Evolutionary conservation across 202 grass and related monocot species (phyloP), one percentile per base, ranked within the genome.

Genomic region (Zoysia matrella): DNA sequence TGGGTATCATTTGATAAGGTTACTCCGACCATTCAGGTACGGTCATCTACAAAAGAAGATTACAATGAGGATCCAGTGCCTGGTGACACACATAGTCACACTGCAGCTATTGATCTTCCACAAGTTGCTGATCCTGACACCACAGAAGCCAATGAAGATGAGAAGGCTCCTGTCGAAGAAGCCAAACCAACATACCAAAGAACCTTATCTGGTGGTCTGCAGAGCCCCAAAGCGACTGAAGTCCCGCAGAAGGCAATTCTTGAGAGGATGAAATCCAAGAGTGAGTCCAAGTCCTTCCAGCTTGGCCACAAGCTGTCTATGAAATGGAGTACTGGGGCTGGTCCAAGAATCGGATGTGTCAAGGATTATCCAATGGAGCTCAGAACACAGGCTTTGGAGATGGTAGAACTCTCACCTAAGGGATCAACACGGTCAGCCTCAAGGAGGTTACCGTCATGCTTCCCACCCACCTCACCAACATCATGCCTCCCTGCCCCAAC

Each of bases 261-360:
- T 8, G 90, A 99, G 81, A 95, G 93, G 85, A 80, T 95, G 13
- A 84, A 92, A 68, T 95, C 96, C 1, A 99, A 95, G 83, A 77
- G 77, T 18, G 80, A 92, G 83, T 67, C 85, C 4, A 90, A 84
- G 57, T 95, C 96, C 14, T 94, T 90, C 77, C 96, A 99, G 49
- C 89, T 99, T 67, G 96, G 91, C 6, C 83, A 86, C 73, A 86
- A 84, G 74, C 60, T 99, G n/a, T 94, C 93, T 44, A 55, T 89
- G 47, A 92, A 99, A 75, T 99, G 96, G 96, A 93, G 87, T 79
- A 99, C 80, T 39, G 96, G 96, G 68, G 78, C 52, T 44, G 94
- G 94, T 51, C 92, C 94, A 13, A 94, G 94, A 62, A 97, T 97
- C 65, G 94, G 90, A 60, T 97, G 94, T 39, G 89, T 97, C 69